Conservation (phyloP, 1,139 yeast genomes). For the Torulaspora globosa region DNA sequence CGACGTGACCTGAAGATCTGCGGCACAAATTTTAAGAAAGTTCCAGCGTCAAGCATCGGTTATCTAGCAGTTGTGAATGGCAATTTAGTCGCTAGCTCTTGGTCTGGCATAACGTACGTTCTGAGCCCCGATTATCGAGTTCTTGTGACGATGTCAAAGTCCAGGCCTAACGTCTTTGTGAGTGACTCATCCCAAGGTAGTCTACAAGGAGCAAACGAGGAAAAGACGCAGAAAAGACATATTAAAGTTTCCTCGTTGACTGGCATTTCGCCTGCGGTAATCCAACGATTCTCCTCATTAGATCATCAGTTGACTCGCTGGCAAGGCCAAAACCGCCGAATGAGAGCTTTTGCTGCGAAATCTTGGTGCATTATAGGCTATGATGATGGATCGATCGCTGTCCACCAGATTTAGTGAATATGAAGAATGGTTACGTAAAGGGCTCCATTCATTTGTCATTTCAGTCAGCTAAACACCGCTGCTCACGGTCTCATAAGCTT, state of each 20-base stretch:
- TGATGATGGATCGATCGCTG: constrained; percentile 32
- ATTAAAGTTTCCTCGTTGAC: constrained; percentile 11
- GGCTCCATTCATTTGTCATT: background rate
- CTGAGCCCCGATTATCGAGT: constrained; percentile 1
- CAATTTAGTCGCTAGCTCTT: constrained; percentile 18
- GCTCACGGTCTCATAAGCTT: constrained; percentile 5
- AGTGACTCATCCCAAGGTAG: constrained; percentile 21
- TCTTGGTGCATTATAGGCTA: constrained; percentile 35
- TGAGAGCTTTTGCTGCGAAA: constrained; percentile 12
- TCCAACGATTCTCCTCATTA: background rate
- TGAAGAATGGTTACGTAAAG: background rate
- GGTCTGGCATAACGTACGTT: constrained; percentile 27
- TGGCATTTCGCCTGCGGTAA: constrained; percentile 5
- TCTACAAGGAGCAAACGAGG: constrained; percentile 11
- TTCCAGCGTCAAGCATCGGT: constrained; percentile 14
- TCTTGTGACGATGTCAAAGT: constrained; percentile 13
- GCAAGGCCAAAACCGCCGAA: constrained; percentile 21
- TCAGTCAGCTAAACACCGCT: background rate
- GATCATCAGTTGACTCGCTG: background rate
- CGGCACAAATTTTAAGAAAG: background rate
- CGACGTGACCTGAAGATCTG: background rate
- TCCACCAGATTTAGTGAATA: constrained; percentile 1
- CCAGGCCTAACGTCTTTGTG: constrained; percentile 22
- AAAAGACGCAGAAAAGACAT: background rate
- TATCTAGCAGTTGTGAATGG: constrained; percentile 13